Evolutionary conservation across 116 monocot genomes (phyloP).

Genomic region (Cymodocea nodosa): DNA sequence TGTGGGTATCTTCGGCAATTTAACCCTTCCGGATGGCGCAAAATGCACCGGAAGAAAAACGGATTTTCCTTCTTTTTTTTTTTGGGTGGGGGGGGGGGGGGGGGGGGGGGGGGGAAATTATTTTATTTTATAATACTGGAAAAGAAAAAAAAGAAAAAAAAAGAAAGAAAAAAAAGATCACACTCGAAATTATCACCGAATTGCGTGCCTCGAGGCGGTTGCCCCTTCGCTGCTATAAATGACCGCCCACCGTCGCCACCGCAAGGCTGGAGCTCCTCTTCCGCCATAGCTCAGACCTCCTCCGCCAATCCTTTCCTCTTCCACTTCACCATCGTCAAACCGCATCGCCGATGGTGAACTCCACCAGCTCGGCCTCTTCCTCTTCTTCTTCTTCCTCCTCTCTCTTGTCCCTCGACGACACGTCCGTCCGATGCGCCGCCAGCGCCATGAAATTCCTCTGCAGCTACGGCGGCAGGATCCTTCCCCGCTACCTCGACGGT

Average conservation of each 20-base stretch:
- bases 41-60: too few relatives aligned
- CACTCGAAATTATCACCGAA: too few relatives aligned
- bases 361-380: neutral
- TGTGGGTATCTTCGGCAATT: too few relatives aligned
- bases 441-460: conserved; percentile 50
- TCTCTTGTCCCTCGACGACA: conserved; percentile 2
- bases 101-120: too few relatives aligned
- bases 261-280: neutral
- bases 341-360: neutral
- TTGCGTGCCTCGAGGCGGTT: too few relatives aligned
- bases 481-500: conserved; percentile 48
- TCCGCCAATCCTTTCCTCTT: too few relatives aligned
- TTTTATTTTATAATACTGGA: too few relatives aligned
- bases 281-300: neutral
- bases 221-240: neutral
- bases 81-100: too few relatives aligned
- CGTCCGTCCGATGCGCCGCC: neutral
- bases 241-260: neutral
- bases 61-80: too few relatives aligned
- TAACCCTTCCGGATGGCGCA: too few relatives aligned
- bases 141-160: too few relatives aligned
- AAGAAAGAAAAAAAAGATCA: too few relatives aligned
- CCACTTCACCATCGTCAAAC: neutral
- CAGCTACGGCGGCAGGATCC: conserved; percentile 65
- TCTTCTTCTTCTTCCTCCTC: conserved; percentile 3